Percentiles rank a stretch among this genome's conserved stretches.
Evolutionary conservation across 495 filamentous ascomycete species (phyloP).

Genomic region (Tuber umbilicatum): DNA sequence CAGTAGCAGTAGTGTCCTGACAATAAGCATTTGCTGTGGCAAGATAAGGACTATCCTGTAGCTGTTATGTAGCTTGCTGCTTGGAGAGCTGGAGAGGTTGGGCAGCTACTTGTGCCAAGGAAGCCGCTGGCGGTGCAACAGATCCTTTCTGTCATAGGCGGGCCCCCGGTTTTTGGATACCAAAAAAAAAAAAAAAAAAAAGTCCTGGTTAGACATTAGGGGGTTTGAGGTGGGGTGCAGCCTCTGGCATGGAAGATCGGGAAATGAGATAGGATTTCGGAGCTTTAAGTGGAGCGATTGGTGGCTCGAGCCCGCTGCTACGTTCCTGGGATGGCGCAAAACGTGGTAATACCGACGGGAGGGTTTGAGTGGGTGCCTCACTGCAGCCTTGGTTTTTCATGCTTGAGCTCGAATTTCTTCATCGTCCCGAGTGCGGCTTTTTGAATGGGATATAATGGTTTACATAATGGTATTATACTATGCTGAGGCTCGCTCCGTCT

Average conservation of each 20-base stretch:
- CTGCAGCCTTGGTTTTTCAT: not conserved
- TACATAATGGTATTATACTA: not conserved
- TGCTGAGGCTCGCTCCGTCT: not conserved
- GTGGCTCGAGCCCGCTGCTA: not conserved
- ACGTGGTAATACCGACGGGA: not conserved
- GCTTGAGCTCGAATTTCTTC: not conserved
- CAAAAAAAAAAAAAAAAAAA: not conserved
- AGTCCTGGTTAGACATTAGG: not conserved
- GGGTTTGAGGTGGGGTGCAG: not conserved
- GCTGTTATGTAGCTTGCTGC: no score
- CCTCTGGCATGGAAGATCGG: not conserved
- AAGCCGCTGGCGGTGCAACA: not conserved
- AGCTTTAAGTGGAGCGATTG: not conserved
- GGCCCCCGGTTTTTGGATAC: no score
- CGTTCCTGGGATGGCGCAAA: not conserved
- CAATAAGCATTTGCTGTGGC: no score
- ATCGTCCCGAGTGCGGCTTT: not conserved
- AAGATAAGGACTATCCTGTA: no score
- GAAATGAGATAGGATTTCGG: not conserved
- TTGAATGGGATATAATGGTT: not conserved
- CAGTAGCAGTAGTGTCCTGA: no score
- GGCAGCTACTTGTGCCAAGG: no score
- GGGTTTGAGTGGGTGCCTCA: not conserved
- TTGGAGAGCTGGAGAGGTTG: no score
- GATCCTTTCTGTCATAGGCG: not conserved